These are phyloP conservation scores for Penicillium salamii DNA, from an alignment of 495 filamentous ascomycete species.

Conservation along the genomic window DNA sequence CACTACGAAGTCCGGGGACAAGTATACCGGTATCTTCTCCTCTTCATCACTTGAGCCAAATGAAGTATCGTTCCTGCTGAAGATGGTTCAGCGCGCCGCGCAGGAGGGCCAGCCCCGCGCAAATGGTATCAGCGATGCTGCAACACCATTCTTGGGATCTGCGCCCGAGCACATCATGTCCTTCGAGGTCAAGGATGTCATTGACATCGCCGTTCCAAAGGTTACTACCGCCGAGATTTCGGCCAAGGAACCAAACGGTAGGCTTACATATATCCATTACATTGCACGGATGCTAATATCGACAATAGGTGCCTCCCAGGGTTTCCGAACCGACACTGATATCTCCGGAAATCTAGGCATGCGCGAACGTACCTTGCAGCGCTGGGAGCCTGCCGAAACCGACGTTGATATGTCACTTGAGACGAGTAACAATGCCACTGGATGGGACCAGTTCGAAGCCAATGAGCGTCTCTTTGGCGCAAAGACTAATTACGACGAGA, in stretches of 20 bases:
- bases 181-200: slow-evolving; percentile 75
- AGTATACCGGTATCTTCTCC: slow-evolving; percentile 70
- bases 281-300: slow-evolving; percentile 3
- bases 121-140: slow-evolving; percentile 54
- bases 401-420: slow-evolving; percentile 69
- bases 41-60: slow-evolving; percentile 55
- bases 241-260: slow-evolving; percentile 70
- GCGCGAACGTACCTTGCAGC: slow-evolving; percentile 75
- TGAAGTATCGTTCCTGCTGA: slow-evolving; percentile 66
- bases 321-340: slow-evolving; percentile 83
- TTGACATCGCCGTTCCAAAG: slow-evolving; percentile 61
- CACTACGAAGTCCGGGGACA: slow-evolving; percentile 66
- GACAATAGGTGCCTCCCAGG: slow-evolving; percentile 44
- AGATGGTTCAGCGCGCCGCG: slow-evolving; percentile 72
- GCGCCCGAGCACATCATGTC: slow-evolving; percentile 68
- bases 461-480: slow-evolving; percentile 87
- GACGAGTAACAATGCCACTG: slow-evolving; percentile 38
- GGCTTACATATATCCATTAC: not conserved
- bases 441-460: slow-evolving; percentile 93
- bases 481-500: slow-evolving; percentile 86
- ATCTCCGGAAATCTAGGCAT: slow-evolving; percentile 72
- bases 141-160: slow-evolving; percentile 55
- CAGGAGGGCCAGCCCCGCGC: slow-evolving; percentile 45
- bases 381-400: slow-evolving; percentile 72
- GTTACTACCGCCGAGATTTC: slow-evolving; percentile 47